phyloP scores from a whole-genome alignment of 2,329 filamentous ascomycete species.

The Exophiala phaeomuriformis region DNA sequence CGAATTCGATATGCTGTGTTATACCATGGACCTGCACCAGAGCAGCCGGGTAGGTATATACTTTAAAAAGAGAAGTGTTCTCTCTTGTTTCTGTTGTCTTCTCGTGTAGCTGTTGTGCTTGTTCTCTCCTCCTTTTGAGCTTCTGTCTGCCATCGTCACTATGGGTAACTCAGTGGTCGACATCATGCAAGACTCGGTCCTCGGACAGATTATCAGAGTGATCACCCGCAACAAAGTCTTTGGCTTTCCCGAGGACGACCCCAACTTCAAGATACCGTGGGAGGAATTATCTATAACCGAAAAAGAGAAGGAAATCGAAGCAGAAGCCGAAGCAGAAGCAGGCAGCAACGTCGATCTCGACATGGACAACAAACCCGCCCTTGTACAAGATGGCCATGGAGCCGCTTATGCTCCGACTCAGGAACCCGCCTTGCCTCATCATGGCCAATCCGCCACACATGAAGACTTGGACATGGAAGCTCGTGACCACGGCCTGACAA shows the following conservation, averaged over 20 bases:
- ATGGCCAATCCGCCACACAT: background rate
- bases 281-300: constrained; percentile 14
- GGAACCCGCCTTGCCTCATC: no score
- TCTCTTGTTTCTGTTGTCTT: background rate
- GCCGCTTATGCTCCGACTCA: no score
- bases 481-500: constrained; percentile 1
- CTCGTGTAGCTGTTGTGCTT: background rate
- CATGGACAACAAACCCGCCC: no score
- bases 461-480: constrained; percentile 14
- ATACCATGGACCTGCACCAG: no score
- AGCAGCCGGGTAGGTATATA: no score
- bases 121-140: background rate
- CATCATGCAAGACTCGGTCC: constrained; percentile 37
- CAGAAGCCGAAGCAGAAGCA: background rate
- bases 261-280: constrained; percentile 31
- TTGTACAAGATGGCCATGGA: no score
- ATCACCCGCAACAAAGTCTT: constrained; percentile 38
- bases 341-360: background rate
- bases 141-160: background rate
- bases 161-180: constrained; percentile 11
- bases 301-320: constrained; percentile 21
- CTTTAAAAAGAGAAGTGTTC: background rate
- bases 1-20: no score
- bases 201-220: constrained; percentile 42
- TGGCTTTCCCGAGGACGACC: constrained; percentile 40